Evolutionary conservation across 106 monocot species (phyloP), one percentile per base, ranked within the genome.

Genomic region (Dactylorhiza incarnata): DNA sequence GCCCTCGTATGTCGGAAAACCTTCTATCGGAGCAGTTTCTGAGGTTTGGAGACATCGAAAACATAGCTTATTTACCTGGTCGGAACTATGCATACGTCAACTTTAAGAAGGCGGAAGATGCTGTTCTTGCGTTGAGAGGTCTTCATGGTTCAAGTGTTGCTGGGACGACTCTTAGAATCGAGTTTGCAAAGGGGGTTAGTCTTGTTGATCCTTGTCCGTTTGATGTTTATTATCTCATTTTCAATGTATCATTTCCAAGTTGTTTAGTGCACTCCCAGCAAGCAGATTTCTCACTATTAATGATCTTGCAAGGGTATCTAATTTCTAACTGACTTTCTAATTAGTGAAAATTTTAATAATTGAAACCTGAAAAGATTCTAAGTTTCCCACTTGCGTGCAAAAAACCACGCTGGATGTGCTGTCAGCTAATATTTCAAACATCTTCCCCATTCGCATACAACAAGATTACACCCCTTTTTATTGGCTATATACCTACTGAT

Each of bases 161-260:
- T 0, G 96, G 93, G 78, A 70, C 75, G 81, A 84, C 90, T 45
- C 75, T 96, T 87, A 96, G 81, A 74, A 87, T 96, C 91, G 91
- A 96, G 82, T 96, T 93, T 84, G 84, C 93, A 23, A 96, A 96
- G 91, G 90, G 85, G 96, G 93, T 96, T 91, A 96, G 96, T 93
- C 49, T 62, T 85, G 79, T 91, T 73, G 78, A 79, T 79, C 79
- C 75, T 74, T 80, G 78, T 67, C 69, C 69, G 69, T 50, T 74
- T 45, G 25, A 37, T 17, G n/a, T 24, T 86, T 61, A 16, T 62
- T 73, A 51, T 68, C 73, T 49, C 19, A 44, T 56, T 76, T 79
- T 73, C 61, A 47, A 71, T 83, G 69, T 68, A 55, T 11, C 22
- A 5, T 23, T 86, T 71, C 20, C 16, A 50, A 72, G 10, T 65